phyloP scores from a whole-genome alignment of 116 monocot genomes.

The Zostera marina region DNA sequence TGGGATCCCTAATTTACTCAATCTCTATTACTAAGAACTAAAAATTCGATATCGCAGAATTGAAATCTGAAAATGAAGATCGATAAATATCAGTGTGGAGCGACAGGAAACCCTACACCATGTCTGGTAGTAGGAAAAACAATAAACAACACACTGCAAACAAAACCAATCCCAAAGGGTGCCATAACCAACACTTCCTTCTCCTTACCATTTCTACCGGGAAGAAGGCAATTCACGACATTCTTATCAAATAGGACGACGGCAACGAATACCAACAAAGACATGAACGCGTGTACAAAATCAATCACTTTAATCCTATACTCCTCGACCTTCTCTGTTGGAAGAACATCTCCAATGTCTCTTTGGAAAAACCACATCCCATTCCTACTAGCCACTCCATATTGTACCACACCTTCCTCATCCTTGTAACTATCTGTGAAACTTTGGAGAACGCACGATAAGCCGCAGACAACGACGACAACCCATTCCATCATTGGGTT shows the following conservation, averaged over 20 bases:
- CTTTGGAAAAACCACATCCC: conserved; percentile 42
- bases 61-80: neutral
- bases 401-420: conserved; percentile 17
- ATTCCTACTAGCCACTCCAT: conserved; percentile 28
- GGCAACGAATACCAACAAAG: conserved; percentile 34
- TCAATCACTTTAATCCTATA: conserved; percentile 32
- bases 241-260: conserved; percentile 46
- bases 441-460: conserved; percentile 38
- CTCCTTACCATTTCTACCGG: conserved; percentile 15
- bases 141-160: conserved; percentile 35
- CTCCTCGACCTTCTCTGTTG: conserved; percentile 7
- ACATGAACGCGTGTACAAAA: conserved; percentile 40
- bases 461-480: conserved; percentile 27
- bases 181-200: conserved; percentile 22
- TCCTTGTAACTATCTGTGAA: conserved; percentile 66
- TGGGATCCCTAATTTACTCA: no score
- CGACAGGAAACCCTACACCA: conserved; percentile 50
- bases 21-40: no score
- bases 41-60: no score
- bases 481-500: conserved; percentile 21
- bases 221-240: conserved; percentile 38
- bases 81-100: conserved; percentile 9
- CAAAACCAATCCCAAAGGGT: conserved; percentile 39
- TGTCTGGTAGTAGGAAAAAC: conserved; percentile 50
- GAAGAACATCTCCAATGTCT: neutral